Conservation (phyloP, 169 alveolate species). For the Cryptosporidium ubiquitum region DNA sequence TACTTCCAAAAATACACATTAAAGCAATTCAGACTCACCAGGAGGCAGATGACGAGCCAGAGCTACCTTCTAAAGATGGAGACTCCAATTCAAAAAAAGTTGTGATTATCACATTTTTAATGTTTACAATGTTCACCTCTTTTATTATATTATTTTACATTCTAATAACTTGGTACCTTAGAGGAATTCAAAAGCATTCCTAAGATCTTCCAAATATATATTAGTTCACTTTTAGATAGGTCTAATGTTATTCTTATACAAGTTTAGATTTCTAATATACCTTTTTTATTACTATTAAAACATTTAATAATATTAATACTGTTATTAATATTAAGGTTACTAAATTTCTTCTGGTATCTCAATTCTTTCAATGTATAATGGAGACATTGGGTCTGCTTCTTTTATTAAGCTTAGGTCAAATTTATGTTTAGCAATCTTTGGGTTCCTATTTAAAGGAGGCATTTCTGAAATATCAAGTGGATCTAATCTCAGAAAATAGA, state of each 20-base stretch:
- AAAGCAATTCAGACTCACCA: conserved; percentile 69
- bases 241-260: background rate
- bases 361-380: conserved; percentile 9
- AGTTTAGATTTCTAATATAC: background rate
- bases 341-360: background rate
- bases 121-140: conserved; percentile 15
- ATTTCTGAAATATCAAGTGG: conserved; percentile 36
- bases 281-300: too few relatives aligned
- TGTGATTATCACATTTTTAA: conserved; percentile 10
- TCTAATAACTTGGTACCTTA: conserved; percentile 35
- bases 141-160: conserved; percentile 35
- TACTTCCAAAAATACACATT: conserved; percentile 55
- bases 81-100: conserved; percentile 8
- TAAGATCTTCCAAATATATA: background rate
- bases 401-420: background rate
- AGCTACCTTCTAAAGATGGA: conserved; percentile 23
- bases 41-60: conserved; percentile 50
- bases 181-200: conserved; percentile 49
- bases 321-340: too few relatives aligned
- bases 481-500: conserved; percentile 10
- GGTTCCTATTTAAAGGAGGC: background rate
- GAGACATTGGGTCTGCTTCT: conserved; percentile 38
- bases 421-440: conserved; percentile 3
- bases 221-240: background rate
- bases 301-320: too few relatives aligned